Base-by-base conservation (phyloP, 2,329 filamentous ascomycete species). In the Lojkania enalia region DNA sequence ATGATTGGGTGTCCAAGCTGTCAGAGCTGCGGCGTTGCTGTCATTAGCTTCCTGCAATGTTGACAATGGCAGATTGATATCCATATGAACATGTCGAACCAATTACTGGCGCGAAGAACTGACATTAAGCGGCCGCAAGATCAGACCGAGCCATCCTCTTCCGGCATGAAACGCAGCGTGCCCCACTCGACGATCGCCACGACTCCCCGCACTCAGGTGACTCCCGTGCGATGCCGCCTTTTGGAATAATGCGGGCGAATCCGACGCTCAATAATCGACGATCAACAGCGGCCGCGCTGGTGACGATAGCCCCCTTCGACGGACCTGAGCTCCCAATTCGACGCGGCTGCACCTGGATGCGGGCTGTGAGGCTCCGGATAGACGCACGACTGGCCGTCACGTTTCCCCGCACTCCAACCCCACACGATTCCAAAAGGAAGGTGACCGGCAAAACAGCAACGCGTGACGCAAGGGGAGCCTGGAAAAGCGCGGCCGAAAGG, bases 371-470 rank as follows among this genome's bases (percentile, higher is more conserved):
- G 42, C 35, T 39, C 43, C 32, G 20, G 20, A 20, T 31, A 35
- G 41, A 18, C 27, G 11, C 14, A 20, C 27, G 7, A 7, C 20
- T 15, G 27, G 20, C 5, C 14, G 16, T n/a, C 15, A 29, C 20
- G 3, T 33, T 50, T 50, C 47, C 40, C 47, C 47, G 47, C 47
- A 50, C 37, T 38, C 31, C 27, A 23, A 38, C 37, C 43, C 42
- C 47, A 42, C 42, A 35, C 35, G 30, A 21, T 35, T 13, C 43
- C 19, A 43, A 43, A 31, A 20, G 13, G 40, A 46, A 46, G 35
- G 43, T 32, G 32, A 20, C 44, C 51, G 51, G 51, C 51, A 54
- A 52, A 52, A 52, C 42, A 43, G 33, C 33, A n/a, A 43, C 51
- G 49, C 51, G 46, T 52, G 50, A 50, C 45, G 29, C 44, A 45